Base-by-base conservation (phyloP, 2,329 filamentous ascomycete species). In the Stylonectria norvegica region DNA sequence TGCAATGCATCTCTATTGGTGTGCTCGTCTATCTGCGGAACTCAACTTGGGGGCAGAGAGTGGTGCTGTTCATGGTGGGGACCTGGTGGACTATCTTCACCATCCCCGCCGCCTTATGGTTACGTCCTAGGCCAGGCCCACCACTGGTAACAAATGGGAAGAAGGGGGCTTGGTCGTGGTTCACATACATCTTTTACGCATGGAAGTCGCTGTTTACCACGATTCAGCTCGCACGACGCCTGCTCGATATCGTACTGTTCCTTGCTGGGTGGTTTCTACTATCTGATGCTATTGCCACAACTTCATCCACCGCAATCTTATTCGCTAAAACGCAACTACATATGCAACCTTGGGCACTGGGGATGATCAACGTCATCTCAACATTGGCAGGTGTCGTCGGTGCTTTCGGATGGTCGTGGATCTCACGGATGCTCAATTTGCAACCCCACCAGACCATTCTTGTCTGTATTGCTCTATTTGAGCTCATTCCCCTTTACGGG, bases 81-180 rank as follows among this genome's bases (percentile, higher is more conserved):
- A 64, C 81, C 19, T 98, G 93, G 93, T 98, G 93, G 93, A 81
- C 90, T 31, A 43, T 86, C 22, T 97, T 98, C 62, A 94, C 88
- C 4, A 81, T 97, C 40, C 93, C 93, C 0, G 83, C 89, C 1
- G 88, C 87, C 2, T 65, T 94, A 54, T 96, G 89, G 85, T 73
- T 98, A 20, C 82, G 91, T 28, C 82, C 90, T 4, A 80, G 93
- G 36, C 93, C 93, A 2, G 93, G 93, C 0, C 93, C 93, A 19
- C 89, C 90, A 0, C 66, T 95, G 7, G 72, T 75, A 2, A 59
- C 65, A 17, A 56, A 62, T 10, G 65, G 58, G n/a, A 53, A 62
- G 19, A 63, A 54, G 27, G 69, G 71, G 4, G 49, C 57, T 12
- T 42, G 59, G 31, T 50, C 63, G 2, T 86, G 83, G 72, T 45